phyloP scores from a whole-genome alignment of 192 early-diverging fungal species.

The Coemansia sp. region DNA sequence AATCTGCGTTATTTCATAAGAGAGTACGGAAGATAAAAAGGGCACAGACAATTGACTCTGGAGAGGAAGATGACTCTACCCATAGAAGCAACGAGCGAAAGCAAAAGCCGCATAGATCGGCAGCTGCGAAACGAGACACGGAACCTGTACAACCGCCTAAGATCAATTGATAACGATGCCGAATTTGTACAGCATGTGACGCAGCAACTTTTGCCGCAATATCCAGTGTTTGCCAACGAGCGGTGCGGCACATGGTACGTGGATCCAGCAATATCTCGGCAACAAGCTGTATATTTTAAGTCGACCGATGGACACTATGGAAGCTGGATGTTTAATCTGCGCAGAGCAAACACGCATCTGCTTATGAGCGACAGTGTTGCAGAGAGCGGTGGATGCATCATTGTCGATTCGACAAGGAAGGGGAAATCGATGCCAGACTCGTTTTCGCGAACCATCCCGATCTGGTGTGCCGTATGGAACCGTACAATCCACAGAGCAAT shows the following conservation, averaged over 20 bases:
- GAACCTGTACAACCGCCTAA: slow-evolving; percentile 70
- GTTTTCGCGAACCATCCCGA: slow-evolving; percentile 82
- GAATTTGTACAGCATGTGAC: slow-evolving; percentile 67
- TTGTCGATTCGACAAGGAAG: slow-evolving; percentile 85
- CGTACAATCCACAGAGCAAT: slow-evolving; percentile 34
- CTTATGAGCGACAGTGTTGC: slow-evolving; percentile 57
- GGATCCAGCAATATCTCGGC: slow-evolving; percentile 60
- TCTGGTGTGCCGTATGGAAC: slow-evolving; percentile 87
- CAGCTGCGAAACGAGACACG: slow-evolving; percentile 24
- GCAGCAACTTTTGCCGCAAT: slow-evolving; percentile 50
- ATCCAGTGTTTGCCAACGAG: slow-evolving; percentile 79
- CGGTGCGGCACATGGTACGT: slow-evolving; percentile 89
- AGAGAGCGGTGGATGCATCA: slow-evolving; percentile 52
- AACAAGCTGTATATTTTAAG: slow-evolving; percentile 82
- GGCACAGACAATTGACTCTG: no score
- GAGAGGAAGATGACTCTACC: no score
- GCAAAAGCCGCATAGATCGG: slow-evolving; percentile 12
- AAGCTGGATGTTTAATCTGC: slow-evolving; percentile 81
- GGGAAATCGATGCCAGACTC: slow-evolving; percentile 87
- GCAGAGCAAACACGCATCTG: slow-evolving; percentile 77
- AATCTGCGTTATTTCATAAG: no score
- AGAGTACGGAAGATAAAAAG: no score
- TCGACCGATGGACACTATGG: slow-evolving; percentile 92
- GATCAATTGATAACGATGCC: slow-evolving; percentile 77
- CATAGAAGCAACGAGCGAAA: neutral